Conservation (phyloP, 2,329 filamentous ascomycete species). For the Claviceps maximensis region DNA sequence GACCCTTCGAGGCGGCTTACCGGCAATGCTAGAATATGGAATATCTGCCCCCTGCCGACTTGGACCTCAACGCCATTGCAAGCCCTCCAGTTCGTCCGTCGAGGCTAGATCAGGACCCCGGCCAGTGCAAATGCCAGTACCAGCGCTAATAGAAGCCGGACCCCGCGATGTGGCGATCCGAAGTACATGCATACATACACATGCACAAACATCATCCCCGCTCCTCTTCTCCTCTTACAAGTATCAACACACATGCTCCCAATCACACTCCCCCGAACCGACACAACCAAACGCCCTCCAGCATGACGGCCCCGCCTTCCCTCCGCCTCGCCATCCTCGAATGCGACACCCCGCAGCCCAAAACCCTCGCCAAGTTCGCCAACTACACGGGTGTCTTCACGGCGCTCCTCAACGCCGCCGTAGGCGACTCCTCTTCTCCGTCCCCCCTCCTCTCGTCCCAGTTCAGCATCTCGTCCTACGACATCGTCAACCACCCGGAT, state of each 20-base stretch:
- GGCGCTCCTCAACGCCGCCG: constrained; percentile 42
- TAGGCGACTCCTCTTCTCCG: constrained; percentile 28
- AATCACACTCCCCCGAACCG: background rate
- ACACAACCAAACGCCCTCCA: background rate
- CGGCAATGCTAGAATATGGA: too few species aligned
- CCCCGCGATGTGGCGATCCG: too few species aligned
- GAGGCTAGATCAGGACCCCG: too few species aligned
- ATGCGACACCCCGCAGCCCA: constrained; percentile 63
- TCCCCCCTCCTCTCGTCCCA: constrained; percentile 26
- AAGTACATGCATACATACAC: too few species aligned
- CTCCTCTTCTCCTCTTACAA: background rate
- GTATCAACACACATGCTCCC: background rate
- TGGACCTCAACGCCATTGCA: too few species aligned
- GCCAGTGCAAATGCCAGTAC: too few species aligned
- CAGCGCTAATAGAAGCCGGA: too few species aligned
- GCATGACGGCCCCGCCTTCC: constrained; percentile 38
- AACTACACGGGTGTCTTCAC: constrained; percentile 62
- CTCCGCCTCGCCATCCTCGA: constrained; percentile 79
- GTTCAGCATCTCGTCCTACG: constrained; percentile 50
- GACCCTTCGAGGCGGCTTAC: too few species aligned
- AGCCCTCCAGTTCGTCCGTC: too few species aligned
- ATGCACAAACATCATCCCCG: too few species aligned
- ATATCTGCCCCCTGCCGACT: too few species aligned
- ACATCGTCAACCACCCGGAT: constrained; percentile 53
- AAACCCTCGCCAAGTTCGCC: constrained; percentile 50